These are phyloP conservation scores for Viridothelium virens DNA, from an alignment of 495 filamentous ascomycete genomes.

Conservation along the genomic window DNA sequence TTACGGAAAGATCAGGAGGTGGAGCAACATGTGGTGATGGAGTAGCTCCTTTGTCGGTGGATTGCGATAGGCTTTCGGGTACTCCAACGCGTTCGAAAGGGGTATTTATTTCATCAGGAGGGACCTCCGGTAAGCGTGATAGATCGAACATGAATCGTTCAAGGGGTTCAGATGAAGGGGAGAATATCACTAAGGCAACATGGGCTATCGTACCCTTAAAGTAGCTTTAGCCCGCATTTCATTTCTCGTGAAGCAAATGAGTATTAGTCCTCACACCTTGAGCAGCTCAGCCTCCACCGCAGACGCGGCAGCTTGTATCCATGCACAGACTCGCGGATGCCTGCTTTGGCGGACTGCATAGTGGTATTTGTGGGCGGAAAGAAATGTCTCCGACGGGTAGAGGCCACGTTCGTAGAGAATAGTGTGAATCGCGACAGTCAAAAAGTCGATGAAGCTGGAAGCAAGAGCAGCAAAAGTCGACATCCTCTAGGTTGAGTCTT, in stretches of 20 bases:
- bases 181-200: constrained; percentile 70
- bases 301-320: constrained; percentile 76
- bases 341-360: constrained; percentile 81
- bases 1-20: constrained; percentile 31
- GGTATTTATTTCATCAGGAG: constrained; percentile 38
- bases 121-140: constrained; percentile 60
- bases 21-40: constrained; percentile 11
- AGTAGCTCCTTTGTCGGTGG: constrained; percentile 18
- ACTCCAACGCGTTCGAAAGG: constrained; percentile 32
- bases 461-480: constrained; percentile 45
- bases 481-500: constrained; percentile 9
- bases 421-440: constrained; percentile 84
- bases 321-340: constrained; percentile 83
- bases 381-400: constrained; percentile 75
- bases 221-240: background rate
- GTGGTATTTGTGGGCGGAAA: constrained; percentile 77
- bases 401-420: constrained; percentile 81
- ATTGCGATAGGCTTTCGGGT: background rate
- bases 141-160: constrained; percentile 88
- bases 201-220: constrained; percentile 51
- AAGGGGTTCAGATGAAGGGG: constrained; percentile 41
- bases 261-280: constrained; percentile 27
- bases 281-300: constrained; percentile 68
- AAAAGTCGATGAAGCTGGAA: constrained; percentile 62
- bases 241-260: background rate